Evolutionary conservation across 129 eudicot species (phyloP).

Genomic region (Daucus carota): DH1_v3.0 NC_030384.2:32052501-32053000

Average conservation of each 20-base stretch:
- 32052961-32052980: constrained; percentile 97
- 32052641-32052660: constrained; percentile 36
- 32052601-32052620: constrained; percentile 48
- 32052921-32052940: constrained; percentile 86
- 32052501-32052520: constrained; percentile 70
- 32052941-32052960: constrained; percentile 91
- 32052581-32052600: constrained; percentile 73
- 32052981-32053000: constrained; percentile 97
- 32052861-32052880: constrained; percentile 45
- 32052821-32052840: constrained; percentile 99
- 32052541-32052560: constrained; percentile 73
- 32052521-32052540: constrained; percentile 73
- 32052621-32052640: constrained; percentile 35
- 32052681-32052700: constrained; percentile 44
- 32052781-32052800: constrained; percentile 38
- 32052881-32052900: constrained; percentile 59
- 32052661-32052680: constrained; percentile 39
- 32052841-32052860: constrained; percentile 84
- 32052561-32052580: constrained; percentile 73
- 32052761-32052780: constrained; percentile 34
- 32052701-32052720: constrained; percentile 90
- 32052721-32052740: constrained; percentile 81
- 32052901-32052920: constrained; percentile 73
- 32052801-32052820: constrained; percentile 60
- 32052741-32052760: constrained; percentile 53